Base-by-base conservation (phyloP, 805 yeast genomes). In the Geotrichum ghanense region DNA sequence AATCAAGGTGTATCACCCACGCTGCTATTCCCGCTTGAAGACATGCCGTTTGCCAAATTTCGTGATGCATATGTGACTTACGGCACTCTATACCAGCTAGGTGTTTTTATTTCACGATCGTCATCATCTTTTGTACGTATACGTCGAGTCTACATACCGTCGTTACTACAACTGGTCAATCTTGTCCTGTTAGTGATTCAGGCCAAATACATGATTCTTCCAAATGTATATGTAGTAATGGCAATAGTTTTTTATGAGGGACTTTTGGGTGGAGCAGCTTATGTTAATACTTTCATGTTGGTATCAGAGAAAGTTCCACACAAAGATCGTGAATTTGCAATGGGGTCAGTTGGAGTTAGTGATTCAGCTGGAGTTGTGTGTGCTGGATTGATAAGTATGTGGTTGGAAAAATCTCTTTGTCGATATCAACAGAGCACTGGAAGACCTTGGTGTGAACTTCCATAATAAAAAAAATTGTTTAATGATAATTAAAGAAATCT, bases 1-100 rank as follows among this genome's bases (percentile, higher is more conserved):
- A 90, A 90, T 60, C 97, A 90, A 62, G 95, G 95, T 0, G 74
- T 90, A 1, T 73, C 95, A 0, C 97, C 97, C 1, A 89, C 97
- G 0, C 66, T 90, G 41, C 66, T 90, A 5, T 90, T 83, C 57
- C 89, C 90, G 0, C 56, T 87, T 3, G 75, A 78, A 1, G 71
- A 75, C 21, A 71, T 82, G 60, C 95, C 95, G 2, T 84, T 88
- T 56, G 57, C 65, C 1, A 66, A 74, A 17, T 86, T 75, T 60
- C 72, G 97, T 51, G 97, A 90, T 56, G 82, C 85, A 2, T 90
- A 90, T 61, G 97, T 90, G 12, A 78, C 87, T 0, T 90, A 90
- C 59, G 94, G 95, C 5, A 81, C 95, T 2, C 62, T 89, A 3
- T 90, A 90, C 56, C 97, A 90, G 61, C 51, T 87, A 2, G 98